Evolutionary conservation across 2,329 filamentous ascomycete genomes (phyloP), one percentile per base, ranked within the genome.

Genomic region (Blastomyces silverae): DNA sequence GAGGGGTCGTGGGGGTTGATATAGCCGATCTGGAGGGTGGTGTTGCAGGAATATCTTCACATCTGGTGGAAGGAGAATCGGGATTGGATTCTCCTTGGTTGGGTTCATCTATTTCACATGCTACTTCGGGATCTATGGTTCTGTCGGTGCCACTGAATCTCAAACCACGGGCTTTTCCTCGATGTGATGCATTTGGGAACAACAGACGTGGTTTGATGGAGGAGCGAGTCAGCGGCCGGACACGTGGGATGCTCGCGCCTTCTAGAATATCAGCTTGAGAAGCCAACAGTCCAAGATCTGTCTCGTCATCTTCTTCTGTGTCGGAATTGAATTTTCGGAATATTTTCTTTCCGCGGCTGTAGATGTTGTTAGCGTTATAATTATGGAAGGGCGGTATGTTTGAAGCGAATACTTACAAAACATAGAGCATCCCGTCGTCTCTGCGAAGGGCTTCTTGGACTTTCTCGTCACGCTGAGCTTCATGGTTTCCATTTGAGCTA

Each of bases 321-420:
- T 74, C 73, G 52, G 81, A 77, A 31, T 78, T 76, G 71, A 85
- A 87, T 67, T 80, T 81, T 71, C 81, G 81, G 75, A 85, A 86
- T 50, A 85, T 75, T 71, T 85, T 86, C 75, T 83, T 85, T 70
- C 85, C 85, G 64, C 86, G 85, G 74, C 84, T 87, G 68, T 42
- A 60, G 63, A 59, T 50, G 20, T 55, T 58, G 68, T 77, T 72
- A 79, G 74, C n/a, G 10, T 39, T 39, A 42, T 55, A 52, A 31
- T 57, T 57, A 63, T 65, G 46, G n/a, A 48, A 25, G 4, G 56
- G 37, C 13, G 15, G 10, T 1, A 25, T 25, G 31, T 34, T 11
- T 50, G 37, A 8, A 13, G 22, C 20, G 42, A 55, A 31, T 50
- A 83, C 84, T 82, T 79, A 87, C 84, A 87, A 87, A 7, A 83